Base-by-base conservation (phyloP, 345 rosid species). In the Litchi chinensis region DNA sequence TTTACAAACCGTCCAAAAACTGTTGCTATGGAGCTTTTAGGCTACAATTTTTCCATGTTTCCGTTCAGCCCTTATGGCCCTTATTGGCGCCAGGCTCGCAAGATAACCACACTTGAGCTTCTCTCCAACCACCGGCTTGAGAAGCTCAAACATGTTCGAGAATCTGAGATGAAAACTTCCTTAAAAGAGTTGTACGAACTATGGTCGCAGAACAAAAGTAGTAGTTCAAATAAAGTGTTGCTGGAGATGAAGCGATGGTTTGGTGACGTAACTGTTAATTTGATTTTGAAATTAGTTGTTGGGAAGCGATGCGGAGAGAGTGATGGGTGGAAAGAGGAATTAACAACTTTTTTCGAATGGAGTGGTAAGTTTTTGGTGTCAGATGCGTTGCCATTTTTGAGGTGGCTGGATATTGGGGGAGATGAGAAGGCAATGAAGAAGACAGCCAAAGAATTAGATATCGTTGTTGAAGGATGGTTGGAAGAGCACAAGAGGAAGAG, bases 331-430 rank as follows among this genome's bases (percentile, higher is more conserved):
- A 37, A 32, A 21, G 11, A 78, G 28, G 75, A 69, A 11, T 3
- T 82, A 15, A 72, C 24, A 37, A 54, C 21, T 2, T 76, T 73
- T 60, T 69, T 65, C 10, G 79, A 79, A 0, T 57, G 54, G 46
- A 2, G 65, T n/a, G 89, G 84, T 50, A 77, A 52, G 65, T 83
- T 81, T 21, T 41, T 77, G 63, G 70, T 76, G 43, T 72, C 82
- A 18, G 87, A 85, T 59, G 82, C 80, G 11, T 22, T 85, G 3
- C 87, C 88, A 0, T 81, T 46, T 67, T 71, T 85, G 57, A 73
- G 87, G 39, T 82, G 79, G 80, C 5, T 85, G 59, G 88, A 87
- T 57, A 44, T 87, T 11, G 88, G 83, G 4, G 87, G 82, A n/a
- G 48, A 69, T 7, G 86, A 79, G 77, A 83, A 48, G 76, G 65